Conservation (phyloP, 495 filamentous ascomycete genomes). For the Pseudevernia furfuracea region DNA sequence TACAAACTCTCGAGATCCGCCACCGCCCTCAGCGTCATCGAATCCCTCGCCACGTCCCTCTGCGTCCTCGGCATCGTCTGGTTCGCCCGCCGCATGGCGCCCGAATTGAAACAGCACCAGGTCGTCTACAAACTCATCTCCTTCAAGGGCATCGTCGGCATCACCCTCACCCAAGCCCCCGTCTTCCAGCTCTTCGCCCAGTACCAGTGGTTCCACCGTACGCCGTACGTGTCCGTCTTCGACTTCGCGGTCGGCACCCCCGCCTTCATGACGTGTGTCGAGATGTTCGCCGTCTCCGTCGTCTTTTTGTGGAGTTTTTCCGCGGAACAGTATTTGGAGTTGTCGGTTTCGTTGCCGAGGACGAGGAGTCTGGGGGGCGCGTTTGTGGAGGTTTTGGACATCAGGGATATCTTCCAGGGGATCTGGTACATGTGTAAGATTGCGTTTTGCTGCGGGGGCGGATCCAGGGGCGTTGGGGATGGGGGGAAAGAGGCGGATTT, state of each 20-base stretch:
- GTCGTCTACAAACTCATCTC: neutral
- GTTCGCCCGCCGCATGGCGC: constrained; percentile 4
- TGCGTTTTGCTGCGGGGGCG: neutral
- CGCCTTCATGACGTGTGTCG: neutral
- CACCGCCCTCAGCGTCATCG: constrained; percentile 5
- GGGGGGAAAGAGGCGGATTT: neutral
- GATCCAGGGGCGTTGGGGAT: neutral
- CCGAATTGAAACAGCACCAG: neutral
- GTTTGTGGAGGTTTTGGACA: neutral
- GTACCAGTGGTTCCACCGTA: neutral
- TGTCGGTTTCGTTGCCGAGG: neutral
- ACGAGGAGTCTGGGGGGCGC: neutral
- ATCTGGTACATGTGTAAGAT: neutral
- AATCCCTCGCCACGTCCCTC: neutral
- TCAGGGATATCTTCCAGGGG: neutral
- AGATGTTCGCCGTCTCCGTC: neutral
- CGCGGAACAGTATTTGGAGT: neutral
- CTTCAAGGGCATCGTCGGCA: constrained; percentile 4
- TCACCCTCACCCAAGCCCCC: neutral
- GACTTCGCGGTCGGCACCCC: constrained; percentile 2
- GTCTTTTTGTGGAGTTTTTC: neutral
- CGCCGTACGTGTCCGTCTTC: neutral
- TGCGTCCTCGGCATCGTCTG: constrained; percentile 6
- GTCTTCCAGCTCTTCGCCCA: constrained; percentile 2
- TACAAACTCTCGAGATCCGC: neutral